Base-by-base conservation (phyloP, 495 filamentous ascomycete species). In the Astrothelium macrocarpum region DNA sequence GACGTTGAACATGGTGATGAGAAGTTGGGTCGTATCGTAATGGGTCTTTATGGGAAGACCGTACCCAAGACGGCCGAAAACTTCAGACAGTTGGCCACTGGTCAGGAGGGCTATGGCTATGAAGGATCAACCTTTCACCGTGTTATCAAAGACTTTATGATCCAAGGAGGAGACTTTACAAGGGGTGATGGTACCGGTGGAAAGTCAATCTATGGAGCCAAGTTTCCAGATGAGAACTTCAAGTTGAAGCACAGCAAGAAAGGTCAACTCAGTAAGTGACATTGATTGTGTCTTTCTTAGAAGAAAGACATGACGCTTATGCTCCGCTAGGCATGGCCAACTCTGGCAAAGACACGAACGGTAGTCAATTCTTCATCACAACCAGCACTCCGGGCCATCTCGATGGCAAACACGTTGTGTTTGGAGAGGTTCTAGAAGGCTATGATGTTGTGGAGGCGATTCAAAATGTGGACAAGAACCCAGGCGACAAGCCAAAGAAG, bases 121-220 rank as follows among this genome's bases (percentile, higher is more conserved):
- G 85, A 97, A 76, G 92, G 90, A 36, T 96, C 91, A 26, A 85
- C 78, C 74, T 98, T 98, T 87, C 94, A 98, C 85, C 90, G 94
- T 78, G 95, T 98, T 72, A 98, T 98, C 81, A 91, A 93, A 81
- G 71, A 88, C 63, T 98, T 98, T 81, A 98, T 98, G 94, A 96
- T 97, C 75, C 94, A 98, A 80, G 94, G 94, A 74, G 94, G 95
- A 79, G 95, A 99, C 80, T 99, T 99, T 80, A 99, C 95, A 76
- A 90, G 86, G 66, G 86, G 86, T 68, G 92, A 99, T 73, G 93
- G 92, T 71, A 97, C 92, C 73, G 94, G 94, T 75, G 94, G 94
- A 71, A 97, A 96, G 84, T 96, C 91, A 53, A 89, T 98, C 79
- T 98, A 97, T 76, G 94, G 94, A 69, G 83, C 86, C 67, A 96